Evolutionary conservation across 768 basidiomycete species (phyloP), one percentile per base, ranked within the genome.

Genomic region (Calocera viscosa): DNA sequence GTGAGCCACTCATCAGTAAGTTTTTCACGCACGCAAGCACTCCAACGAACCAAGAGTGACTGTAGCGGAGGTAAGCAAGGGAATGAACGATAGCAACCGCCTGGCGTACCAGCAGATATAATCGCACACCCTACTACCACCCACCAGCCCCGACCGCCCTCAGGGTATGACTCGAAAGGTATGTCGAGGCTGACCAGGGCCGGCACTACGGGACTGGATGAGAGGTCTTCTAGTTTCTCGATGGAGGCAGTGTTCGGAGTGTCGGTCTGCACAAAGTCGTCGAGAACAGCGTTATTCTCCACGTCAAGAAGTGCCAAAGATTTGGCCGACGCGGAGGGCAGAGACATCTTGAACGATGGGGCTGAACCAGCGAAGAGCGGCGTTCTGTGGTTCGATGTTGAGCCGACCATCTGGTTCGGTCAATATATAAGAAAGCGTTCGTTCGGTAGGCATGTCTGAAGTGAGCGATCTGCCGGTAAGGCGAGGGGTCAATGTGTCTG

Each of bases 101-200:
- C 5, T 5, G 10, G 5, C 30, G 30, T 60, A 60, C 53, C 30
- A 7, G 53, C 53, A 60, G 53, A 26, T 11, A 60, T 60, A 26
- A 60, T 60, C 10, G 53, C 30, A 32, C 64, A 63, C 1, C 69
- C 69, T 2, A 68, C 24, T 7, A 70, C 68, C 26, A 68, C 68
- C 16, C 65, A 33, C 69, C 69, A 70, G 22, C 68, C 68, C 17
- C 69, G 43, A 5, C 69, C 69, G 11, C 69, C 69, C 34, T 70
- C 69, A 7, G 69, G 69, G 49, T 66, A 68, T 34, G 66, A 68
- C 2, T 65, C 64, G 2, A 14, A 28, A 14, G 3, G 7, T 33
- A 17, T 32, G 5, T 65, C 38, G 24, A 47, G 8, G 7, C 19
- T 7, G 8, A 17, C 24, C 5, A 47, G 19, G 16, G 19, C 19